These are phyloP conservation scores for Cystobasidium pallidum DNA, from an alignment of 1,284 basidiomycete genomes.

Conservation along the genomic window DNA sequence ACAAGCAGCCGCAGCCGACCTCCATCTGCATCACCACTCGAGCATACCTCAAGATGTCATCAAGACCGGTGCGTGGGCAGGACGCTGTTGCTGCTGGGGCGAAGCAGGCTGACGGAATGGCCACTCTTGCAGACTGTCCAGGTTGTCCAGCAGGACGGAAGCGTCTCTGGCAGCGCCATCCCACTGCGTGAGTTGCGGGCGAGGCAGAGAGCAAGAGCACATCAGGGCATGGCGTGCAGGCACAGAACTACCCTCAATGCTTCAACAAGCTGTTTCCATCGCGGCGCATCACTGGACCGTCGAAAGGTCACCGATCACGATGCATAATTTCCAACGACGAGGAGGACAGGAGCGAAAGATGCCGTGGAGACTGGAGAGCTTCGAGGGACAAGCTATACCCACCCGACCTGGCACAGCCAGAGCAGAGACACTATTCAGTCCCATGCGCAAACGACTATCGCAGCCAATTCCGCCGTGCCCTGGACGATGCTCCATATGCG, in stretches of 20 bases:
- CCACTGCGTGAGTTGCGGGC: constrained; percentile 22
- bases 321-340: neutral
- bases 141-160: constrained; percentile 27
- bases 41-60: constrained; percentile 9
- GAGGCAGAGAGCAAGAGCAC: neutral
- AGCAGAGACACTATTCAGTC: too few species aligned
- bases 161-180: constrained; percentile 19
- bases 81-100: neutral
- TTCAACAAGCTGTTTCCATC: neutral
- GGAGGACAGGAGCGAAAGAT: neutral
- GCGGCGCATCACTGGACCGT: neutral
- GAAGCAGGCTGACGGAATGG: constrained; percentile 3
- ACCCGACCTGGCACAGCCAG: too few species aligned
- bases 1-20: too few species aligned
- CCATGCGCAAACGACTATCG: too few species aligned
- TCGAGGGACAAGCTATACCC: too few species aligned
- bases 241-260: neutral
- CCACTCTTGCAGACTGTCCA: constrained; percentile 23
- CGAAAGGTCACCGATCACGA: neutral
- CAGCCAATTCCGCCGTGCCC: neutral
- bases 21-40: neutral
- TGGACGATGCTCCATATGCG: neutral
- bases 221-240: constrained; percentile 3
- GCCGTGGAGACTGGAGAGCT: neutral
- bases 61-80: constrained; percentile 40